Percentiles rank a stretch among this genome's conserved stretches.
Evolutionary conservation across 768 basidiomycete species (phyloP).

Genomic region (Pleurotus djamor): DNA sequence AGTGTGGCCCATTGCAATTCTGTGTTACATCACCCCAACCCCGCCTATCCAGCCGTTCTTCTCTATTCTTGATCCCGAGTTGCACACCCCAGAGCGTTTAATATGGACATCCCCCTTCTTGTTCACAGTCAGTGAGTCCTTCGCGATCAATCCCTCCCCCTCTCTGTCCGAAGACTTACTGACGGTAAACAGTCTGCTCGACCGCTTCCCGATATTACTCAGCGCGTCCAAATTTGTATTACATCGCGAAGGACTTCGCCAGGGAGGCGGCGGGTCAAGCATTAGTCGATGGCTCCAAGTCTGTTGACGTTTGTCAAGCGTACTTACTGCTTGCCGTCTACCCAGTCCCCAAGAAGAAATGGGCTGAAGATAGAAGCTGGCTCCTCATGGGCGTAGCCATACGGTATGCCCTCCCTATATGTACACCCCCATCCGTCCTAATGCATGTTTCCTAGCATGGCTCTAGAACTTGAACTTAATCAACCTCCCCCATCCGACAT

Average conservation of each 20-base stretch:
- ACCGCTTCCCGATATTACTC: slow-evolving; percentile 66
- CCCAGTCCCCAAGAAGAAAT: slow-evolving; percentile 58
- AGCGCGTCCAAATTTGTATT: slow-evolving; percentile 52
- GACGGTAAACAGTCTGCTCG: slow-evolving; percentile 51
- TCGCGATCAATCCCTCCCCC: neutral
- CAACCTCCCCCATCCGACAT: slow-evolving; percentile 46
- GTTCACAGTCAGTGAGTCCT: slow-evolving; percentile 55
- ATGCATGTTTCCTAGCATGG: slow-evolving; percentile 43
- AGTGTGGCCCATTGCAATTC: slow-evolving; percentile 12
- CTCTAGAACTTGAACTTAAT: slow-evolving; percentile 68
- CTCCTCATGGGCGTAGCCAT: slow-evolving; percentile 71
- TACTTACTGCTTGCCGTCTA: slow-evolving; percentile 59
- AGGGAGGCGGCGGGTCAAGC: slow-evolving; percentile 58
- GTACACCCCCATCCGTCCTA: neutral
- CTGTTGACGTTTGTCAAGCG: slow-evolving; percentile 79
- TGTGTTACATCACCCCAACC: slow-evolving; percentile 19
- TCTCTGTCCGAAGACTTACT: neutral
- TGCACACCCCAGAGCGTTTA: slow-evolving; percentile 52
- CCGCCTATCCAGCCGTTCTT: slow-evolving; percentile 43
- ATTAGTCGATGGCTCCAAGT: slow-evolving; percentile 58
- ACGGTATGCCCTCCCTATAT: slow-evolving; percentile 30
- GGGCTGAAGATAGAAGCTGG: slow-evolving; percentile 74
- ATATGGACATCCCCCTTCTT: slow-evolving; percentile 57
- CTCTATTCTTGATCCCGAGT: slow-evolving; percentile 52
- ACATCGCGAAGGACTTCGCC: slow-evolving; percentile 59